A percentile compares a stretch with the other conserved stretches of the same genome.
These are phyloP conservation scores for Leccinum incarnatum DNA, from an alignment of 768 basidiomycete genomes.

Conservation along the genomic window DNA sequence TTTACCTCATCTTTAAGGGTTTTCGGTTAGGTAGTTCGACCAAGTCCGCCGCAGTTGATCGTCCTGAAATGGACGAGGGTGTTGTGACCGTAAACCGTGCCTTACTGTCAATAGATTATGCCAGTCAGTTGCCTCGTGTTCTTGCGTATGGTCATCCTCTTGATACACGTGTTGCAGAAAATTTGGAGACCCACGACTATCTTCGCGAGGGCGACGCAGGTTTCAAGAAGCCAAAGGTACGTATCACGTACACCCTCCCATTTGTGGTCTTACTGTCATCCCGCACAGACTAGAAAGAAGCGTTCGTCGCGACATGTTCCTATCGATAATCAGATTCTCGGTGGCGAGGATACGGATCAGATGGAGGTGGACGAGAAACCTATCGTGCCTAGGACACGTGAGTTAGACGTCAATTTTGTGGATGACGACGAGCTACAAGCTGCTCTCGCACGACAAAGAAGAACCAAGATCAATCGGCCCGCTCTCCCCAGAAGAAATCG, in stretches of 20 bases:
- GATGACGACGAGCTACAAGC: conserved; percentile 99
- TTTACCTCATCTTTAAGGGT: conserved; percentile 46
- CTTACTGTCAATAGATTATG: conserved; percentile 82
- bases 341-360: conserved; percentile 23
- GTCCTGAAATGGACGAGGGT: conserved; percentile 47
- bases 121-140: conserved; percentile 55
- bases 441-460: conserved; percentile 80
- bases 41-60: conserved; percentile 33
- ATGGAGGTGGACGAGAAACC: conserved; percentile 85
- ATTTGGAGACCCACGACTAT: conserved; percentile 81
- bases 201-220: conserved; percentile 87
- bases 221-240: conserved; percentile 92
- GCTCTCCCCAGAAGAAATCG: conserved; percentile 78
- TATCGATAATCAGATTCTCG: conserved; percentile 38
- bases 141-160: not conserved
- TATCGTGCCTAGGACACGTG: conserved; percentile 61
- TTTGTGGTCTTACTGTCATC: not conserved
- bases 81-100: conserved; percentile 72
- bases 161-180: conserved; percentile 53
- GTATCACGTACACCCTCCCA: conserved; percentile 7
- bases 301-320: conserved; percentile 63
- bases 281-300: conserved; percentile 85
- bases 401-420: conserved; percentile 86
- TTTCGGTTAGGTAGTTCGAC: conserved; percentile 79
- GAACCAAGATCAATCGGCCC: conserved; percentile 73